A percentile compares a stretch with the other conserved stretches of the same genome.
These are phyloP conservation scores for Yamadazyma phyllophila DNA, from an alignment of 805 yeast species.

Conservation along the genomic window DNA sequence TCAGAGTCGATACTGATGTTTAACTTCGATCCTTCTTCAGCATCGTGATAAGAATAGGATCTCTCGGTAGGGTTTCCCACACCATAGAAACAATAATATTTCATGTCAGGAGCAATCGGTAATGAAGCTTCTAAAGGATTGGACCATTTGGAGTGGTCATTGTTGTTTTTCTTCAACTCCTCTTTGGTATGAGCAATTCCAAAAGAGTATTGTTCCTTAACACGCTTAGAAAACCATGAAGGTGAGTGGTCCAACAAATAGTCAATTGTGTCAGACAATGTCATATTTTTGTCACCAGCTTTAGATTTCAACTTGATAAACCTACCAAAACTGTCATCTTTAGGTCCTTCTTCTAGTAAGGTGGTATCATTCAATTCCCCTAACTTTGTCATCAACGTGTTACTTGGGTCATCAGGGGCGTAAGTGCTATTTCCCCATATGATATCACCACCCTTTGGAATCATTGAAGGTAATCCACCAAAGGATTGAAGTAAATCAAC, in stretches of 20 bases:
- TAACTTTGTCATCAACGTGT: constrained; percentile 22
- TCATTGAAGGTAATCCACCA: constrained; percentile 95
- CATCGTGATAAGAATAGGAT: constrained; percentile 77
- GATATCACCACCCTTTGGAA: constrained; percentile 90
- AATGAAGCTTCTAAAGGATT: constrained; percentile 90
- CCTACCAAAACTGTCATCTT: constrained; percentile 53
- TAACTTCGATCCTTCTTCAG: constrained; percentile 50
- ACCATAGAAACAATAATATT: constrained; percentile 87
- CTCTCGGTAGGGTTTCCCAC: constrained; percentile 97
- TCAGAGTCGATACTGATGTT: constrained; percentile 72
- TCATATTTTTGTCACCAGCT: constrained; percentile 46
- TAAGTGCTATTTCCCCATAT: constrained; percentile 77
- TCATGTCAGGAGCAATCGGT: constrained; percentile 92
- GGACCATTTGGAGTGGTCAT: constrained; percentile 81
- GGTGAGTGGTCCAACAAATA: constrained; percentile 66
- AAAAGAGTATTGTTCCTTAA: constrained; percentile 68
- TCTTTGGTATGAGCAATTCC: constrained; percentile 64
- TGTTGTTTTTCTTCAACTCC: constrained; percentile 64
- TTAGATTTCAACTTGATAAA: constrained; percentile 63
- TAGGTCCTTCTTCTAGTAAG: constrained; percentile 18
- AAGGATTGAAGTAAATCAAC: constrained; percentile 80
- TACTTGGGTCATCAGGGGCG: constrained; percentile 70
- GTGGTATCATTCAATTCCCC: constrained; percentile 14
- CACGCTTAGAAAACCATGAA: constrained; percentile 67
- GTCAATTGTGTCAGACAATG: constrained; percentile 68